These are phyloP conservation scores for Lophium mytilinum DNA, from an alignment of 495 filamentous ascomycete species.

Conservation along the genomic window DNA sequence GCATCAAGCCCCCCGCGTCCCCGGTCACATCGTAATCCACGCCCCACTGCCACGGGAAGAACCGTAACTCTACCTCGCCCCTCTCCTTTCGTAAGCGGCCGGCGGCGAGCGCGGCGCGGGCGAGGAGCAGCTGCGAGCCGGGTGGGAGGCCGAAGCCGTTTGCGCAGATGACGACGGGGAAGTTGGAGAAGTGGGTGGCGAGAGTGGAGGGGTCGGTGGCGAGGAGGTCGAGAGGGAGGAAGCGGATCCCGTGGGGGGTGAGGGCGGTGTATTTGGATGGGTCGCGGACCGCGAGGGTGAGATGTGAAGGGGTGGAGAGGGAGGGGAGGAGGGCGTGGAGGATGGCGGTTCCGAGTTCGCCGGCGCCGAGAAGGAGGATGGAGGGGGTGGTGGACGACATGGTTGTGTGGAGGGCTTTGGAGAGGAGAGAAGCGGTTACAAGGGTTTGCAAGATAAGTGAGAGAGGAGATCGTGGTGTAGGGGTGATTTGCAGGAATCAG, in stretches of 20 bases:
- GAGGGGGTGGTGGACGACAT: not conserved
- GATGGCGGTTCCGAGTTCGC: slow-evolving; percentile 52
- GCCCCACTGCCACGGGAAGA: slow-evolving; percentile 60
- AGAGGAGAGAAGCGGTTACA: too few relatives aligned
- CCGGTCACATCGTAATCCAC: slow-evolving; percentile 57
- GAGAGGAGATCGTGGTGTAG: too few relatives aligned
- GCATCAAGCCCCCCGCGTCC: slow-evolving; percentile 42
- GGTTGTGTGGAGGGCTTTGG: too few relatives aligned
- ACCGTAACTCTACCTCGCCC: slow-evolving; percentile 26
- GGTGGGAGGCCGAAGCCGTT: slow-evolving; percentile 45
- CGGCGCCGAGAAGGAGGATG: slow-evolving; percentile 54
- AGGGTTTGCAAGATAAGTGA: too few relatives aligned
- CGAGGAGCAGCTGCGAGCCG: slow-evolving; percentile 45
- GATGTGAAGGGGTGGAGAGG: slow-evolving; percentile 19
- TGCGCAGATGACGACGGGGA: slow-evolving; percentile 46
- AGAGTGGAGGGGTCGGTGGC: slow-evolving; percentile 35
- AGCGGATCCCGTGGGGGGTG: slow-evolving; percentile 29
- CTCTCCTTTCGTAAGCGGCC: slow-evolving; percentile 17
- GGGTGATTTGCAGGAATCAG: too few relatives aligned
- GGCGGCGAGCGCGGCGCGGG: slow-evolving; percentile 43
- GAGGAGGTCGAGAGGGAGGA: slow-evolving; percentile 44
- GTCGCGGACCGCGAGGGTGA: slow-evolving; percentile 46
- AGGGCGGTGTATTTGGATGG: slow-evolving; percentile 32
- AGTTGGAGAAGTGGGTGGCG: slow-evolving; percentile 37
- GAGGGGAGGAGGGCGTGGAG: slow-evolving; percentile 40